Conservation (phyloP, 73 alveolate species). For the Paramecium tetraurelia region DNA sequence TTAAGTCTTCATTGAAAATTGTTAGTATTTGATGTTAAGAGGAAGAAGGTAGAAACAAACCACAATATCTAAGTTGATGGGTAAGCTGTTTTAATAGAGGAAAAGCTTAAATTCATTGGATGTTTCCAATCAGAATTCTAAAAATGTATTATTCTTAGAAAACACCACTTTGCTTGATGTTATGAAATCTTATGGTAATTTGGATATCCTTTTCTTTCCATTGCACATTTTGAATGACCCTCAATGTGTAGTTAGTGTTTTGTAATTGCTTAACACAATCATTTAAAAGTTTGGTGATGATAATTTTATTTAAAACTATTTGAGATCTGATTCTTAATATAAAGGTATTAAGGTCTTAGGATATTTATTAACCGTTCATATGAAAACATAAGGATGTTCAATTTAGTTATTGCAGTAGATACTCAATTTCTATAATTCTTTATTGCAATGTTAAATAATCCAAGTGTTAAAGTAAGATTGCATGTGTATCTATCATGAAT, state of each 20-base stretch:
- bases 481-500: background rate
- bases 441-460: background rate
- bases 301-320: background rate
- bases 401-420: background rate
- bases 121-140: background rate
- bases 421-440: background rate
- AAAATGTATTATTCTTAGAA: constrained; percentile 16
- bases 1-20: background rate
- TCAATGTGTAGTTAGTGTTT: background rate
- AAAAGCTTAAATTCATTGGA: background rate
- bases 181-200: background rate
- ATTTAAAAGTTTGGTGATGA: constrained; percentile 12
- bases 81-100: background rate
- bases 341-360: background rate
- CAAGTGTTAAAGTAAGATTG: background rate
- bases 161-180: background rate
- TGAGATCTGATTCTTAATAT: constrained; percentile 13
- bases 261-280: background rate
- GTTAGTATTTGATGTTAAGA: background rate
- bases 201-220: constrained; percentile 19
- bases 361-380: background rate
- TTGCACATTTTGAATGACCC: background rate
- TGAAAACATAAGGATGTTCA: background rate
- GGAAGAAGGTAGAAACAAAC: background rate
- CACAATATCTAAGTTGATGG: background rate